These are phyloP conservation scores for Tetragonia tetragonoides DNA, from an alignment of 148 eudicot species.

Conservation along the genomic window DNA sequence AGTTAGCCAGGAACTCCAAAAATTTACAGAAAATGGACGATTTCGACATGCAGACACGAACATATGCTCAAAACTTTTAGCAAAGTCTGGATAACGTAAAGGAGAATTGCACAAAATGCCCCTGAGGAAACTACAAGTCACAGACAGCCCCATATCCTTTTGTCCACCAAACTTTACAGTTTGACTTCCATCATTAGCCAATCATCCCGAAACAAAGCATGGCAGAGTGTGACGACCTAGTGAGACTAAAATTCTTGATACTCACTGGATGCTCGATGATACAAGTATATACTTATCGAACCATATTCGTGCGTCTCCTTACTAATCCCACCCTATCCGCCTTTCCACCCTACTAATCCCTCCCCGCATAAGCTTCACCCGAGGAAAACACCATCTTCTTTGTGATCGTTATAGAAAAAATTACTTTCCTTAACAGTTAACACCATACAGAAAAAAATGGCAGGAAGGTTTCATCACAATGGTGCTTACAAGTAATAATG, in stretches of 20 bases:
- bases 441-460: background rate
- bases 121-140: background rate
- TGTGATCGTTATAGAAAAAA: background rate
- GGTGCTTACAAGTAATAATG: background rate
- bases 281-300: background rate
- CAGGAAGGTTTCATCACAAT: background rate
- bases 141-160: background rate
- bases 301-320: background rate
- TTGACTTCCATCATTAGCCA: background rate
- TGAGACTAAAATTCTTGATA: background rate
- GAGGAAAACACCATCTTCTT: background rate
- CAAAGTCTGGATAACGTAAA: no score
- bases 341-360: background rate
- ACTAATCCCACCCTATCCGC: background rate
- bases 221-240: background rate
- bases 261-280: background rate
- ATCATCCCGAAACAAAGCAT: background rate
- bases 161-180: background rate
- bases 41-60: no score
- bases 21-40: no score
- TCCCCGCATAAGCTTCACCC: background rate
- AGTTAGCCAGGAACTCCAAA: no score
- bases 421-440: background rate
- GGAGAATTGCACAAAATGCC: background rate
- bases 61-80: no score